Evolutionary conservation across 1,284 basidiomycete genomes (phyloP).

Genomic region (Clitocybe nebularis): DNA sequence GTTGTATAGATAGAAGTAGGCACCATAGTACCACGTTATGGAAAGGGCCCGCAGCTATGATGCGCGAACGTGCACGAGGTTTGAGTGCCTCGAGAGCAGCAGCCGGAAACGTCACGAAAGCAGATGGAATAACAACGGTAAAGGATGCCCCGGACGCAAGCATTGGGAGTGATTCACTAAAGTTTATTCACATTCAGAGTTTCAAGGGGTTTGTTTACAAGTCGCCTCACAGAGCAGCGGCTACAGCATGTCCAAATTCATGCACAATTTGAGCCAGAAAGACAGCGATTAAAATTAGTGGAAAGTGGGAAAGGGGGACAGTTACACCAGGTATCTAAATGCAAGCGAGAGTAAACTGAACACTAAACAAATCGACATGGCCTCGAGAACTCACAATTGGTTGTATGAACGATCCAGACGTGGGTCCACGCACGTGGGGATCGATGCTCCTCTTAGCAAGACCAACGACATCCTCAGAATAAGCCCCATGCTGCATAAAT

Average conservation of each 20-base stretch:
- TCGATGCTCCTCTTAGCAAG: conserved; percentile 9
- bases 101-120: conserved; percentile 60
- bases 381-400: conserved; percentile 40
- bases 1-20: conserved; percentile 30
- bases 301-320: conserved; percentile 61
- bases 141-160: conserved; percentile 54
- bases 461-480: not conserved
- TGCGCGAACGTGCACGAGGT: conserved; percentile 43
- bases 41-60: conserved; percentile 65
- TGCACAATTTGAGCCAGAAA: conserved; percentile 60
- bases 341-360: conserved; percentile 5
- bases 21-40: conserved; percentile 59
- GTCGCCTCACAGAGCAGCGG: conserved; percentile 66
- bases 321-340: conserved; percentile 74
- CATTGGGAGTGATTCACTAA: conserved; percentile 53
- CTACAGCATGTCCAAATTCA: conserved; percentile 67
- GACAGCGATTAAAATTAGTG: conserved; percentile 55
- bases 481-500: conserved; percentile 3
- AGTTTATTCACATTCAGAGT: conserved; percentile 5
- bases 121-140: conserved; percentile 58
- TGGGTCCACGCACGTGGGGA: not conserved
- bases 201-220: no score
- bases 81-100: conserved; percentile 36
- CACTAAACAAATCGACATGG: not conserved
- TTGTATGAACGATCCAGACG: conserved; percentile 22